Conservation (phyloP, 2,329 filamentous ascomycete genomes). For the Aspergillus brasiliensis region DNA sequence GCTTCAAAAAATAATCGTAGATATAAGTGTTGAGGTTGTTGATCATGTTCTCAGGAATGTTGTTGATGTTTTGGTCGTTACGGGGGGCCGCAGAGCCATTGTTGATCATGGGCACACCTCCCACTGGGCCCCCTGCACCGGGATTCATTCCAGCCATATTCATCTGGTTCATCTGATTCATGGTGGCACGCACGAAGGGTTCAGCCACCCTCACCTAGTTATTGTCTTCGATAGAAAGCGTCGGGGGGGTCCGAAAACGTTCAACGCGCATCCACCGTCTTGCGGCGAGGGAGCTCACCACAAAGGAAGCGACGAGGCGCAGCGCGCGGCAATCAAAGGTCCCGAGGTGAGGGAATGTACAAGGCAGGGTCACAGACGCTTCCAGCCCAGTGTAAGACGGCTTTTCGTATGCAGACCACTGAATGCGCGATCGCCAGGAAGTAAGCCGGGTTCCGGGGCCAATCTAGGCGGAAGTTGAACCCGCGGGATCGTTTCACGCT, state of each 20-base stretch:
- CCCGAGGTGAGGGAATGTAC: constrained; percentile 15
- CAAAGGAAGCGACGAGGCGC: constrained; percentile 27
- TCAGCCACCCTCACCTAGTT: constrained; percentile 38
- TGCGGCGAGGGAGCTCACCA: constrained; percentile 23
- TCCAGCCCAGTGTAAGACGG: constrained; percentile 5
- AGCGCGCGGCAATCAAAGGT: constrained; percentile 25
- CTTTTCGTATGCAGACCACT: constrained; percentile 4
- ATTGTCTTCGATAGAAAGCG: constrained; percentile 30
- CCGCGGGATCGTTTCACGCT: constrained; percentile 7
- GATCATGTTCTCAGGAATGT: constrained; percentile 39
- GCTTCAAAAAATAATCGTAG: constrained; percentile 78
- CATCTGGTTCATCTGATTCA: constrained; percentile 62
- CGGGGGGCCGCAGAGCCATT: constrained; percentile 50
- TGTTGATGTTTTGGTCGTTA: constrained; percentile 43
- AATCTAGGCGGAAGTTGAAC: background rate
- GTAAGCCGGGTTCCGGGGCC: background rate
- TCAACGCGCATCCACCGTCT: constrained; percentile 39
- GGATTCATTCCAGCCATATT: constrained; percentile 61
- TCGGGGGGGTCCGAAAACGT: constrained; percentile 16
- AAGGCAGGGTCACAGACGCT: constrained; percentile 19
- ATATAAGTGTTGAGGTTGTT: constrained; percentile 64
- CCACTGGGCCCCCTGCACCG: constrained; percentile 57
- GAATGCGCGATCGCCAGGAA: constrained; percentile 14
- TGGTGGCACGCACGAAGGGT: constrained; percentile 40
- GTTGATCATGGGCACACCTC: constrained; percentile 60